Conservation (phyloP, 441 rosid genomes). For the Aleurites moluccanus region DNA sequence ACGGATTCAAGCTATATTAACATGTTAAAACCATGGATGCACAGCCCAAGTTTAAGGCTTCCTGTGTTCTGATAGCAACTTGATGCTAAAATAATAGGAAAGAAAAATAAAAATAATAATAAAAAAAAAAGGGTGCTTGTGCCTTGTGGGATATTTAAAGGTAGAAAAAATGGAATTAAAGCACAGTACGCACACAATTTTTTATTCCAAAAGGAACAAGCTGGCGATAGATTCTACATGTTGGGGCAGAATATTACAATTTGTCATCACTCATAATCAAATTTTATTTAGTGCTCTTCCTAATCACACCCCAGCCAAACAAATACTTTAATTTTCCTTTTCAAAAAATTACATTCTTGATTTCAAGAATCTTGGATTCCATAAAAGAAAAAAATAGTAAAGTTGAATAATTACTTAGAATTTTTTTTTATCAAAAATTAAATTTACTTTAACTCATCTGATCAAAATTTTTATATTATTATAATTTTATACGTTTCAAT, state of each 20-base stretch:
- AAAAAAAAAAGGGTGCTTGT: background rate
- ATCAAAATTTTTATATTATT: too few relatives aligned
- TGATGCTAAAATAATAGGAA: constrained; percentile 1
- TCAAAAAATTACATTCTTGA: background rate
- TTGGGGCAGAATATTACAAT: background rate
- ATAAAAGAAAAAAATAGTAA: background rate
- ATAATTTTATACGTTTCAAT: too few relatives aligned
- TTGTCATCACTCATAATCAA: background rate
- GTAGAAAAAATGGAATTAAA: background rate
- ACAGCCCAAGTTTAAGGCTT: background rate
- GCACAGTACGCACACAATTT: background rate
- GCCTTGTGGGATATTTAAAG: background rate
- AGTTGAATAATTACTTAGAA: too few relatives aligned
- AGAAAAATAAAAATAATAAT: background rate
- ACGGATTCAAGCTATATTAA: constrained; percentile 21
- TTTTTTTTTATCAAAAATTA: too few relatives aligned
- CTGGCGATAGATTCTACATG: constrained; percentile 17
- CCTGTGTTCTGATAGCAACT: constrained; percentile 30
- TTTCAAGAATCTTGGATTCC: constrained; percentile 12
- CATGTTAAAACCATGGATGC: constrained; percentile 27
- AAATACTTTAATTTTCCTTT: background rate
- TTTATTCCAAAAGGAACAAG: background rate
- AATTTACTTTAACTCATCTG: too few relatives aligned
- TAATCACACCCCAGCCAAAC: background rate
- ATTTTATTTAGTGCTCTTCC: constrained; percentile 1